These are phyloP conservation scores for Venturia oleaginea DNA, from an alignment of 2,329 filamentous ascomycete genomes.

Conservation along the genomic window DNA sequence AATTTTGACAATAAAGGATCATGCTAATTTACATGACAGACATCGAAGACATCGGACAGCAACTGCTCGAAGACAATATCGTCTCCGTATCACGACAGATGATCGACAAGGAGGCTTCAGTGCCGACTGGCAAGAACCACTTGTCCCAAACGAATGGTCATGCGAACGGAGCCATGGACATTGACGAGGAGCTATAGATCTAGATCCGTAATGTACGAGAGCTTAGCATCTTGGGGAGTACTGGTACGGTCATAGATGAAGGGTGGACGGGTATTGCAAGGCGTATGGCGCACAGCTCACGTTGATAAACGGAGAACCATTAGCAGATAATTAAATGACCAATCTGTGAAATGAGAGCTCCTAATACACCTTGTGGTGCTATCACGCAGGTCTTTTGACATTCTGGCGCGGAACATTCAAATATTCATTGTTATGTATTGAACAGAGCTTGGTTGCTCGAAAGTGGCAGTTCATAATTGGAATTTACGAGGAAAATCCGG, in stretches of 20 bases:
- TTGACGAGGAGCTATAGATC: slow-evolving; percentile 43
- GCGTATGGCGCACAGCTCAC: background rate
- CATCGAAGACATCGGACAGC: slow-evolving; percentile 89
- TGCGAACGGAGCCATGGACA: slow-evolving; percentile 58
- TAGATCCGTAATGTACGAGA: background rate
- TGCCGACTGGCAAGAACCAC: slow-evolving; percentile 55
- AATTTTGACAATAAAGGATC: background rate
- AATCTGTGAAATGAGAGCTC: background rate
- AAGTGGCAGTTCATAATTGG: no score
- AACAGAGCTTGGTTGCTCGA: no score
- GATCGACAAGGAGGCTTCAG: slow-evolving; percentile 98
- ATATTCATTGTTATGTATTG: no score
- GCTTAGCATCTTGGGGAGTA: slow-evolving; percentile 3
- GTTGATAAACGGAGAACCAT: background rate
- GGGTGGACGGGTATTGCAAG: background rate
- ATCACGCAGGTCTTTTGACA: background rate
- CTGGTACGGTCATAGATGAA: background rate
- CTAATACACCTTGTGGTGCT: background rate
- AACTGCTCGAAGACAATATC: slow-evolving; percentile 98
- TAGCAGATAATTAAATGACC: background rate
- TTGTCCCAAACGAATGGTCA: slow-evolving; percentile 38
- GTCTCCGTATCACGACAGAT: slow-evolving; percentile 97
- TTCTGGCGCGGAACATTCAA: no score
- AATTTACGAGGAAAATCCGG: no score
- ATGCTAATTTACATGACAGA: slow-evolving; percentile 39